phyloP scores from a whole-genome alignment of 352 stramenopile genomes.

The Globisporangium yorkense region DNA sequence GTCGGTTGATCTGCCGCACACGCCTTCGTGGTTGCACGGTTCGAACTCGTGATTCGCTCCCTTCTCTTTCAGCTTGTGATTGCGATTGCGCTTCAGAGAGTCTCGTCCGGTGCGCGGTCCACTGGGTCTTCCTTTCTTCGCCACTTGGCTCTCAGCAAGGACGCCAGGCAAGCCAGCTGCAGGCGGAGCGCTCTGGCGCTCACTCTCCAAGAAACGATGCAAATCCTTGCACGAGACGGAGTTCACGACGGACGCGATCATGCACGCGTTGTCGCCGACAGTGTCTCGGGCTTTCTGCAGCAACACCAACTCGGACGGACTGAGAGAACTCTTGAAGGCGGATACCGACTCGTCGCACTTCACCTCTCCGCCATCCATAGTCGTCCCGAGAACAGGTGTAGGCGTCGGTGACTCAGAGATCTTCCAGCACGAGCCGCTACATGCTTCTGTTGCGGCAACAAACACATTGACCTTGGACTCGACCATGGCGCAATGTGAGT shows the following conservation, averaged over 20 bases:
- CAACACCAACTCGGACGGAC: slow-evolving; percentile 40
- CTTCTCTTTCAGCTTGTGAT: slow-evolving; percentile 61
- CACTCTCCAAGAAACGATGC: slow-evolving; percentile 36
- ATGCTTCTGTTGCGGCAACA: slow-evolving; percentile 18
- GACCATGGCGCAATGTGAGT: slow-evolving; percentile 42
- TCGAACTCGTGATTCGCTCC: slow-evolving; percentile 67
- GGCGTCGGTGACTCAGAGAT: not conserved
- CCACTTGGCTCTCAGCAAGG: not conserved
- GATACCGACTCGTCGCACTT: not conserved
- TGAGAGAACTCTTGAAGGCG: slow-evolving; percentile 10
- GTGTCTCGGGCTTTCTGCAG: slow-evolving; percentile 47
- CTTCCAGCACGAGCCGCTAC: slow-evolving; percentile 45
- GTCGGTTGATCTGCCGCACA: slow-evolving; percentile 29
- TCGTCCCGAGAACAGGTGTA: not conserved
- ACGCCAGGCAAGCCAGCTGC: not conserved
- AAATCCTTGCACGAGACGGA: slow-evolving; percentile 56
- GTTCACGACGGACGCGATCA: slow-evolving; percentile 53
- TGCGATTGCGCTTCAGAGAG: slow-evolving; percentile 14
- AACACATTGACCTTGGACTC: slow-evolving; percentile 40
- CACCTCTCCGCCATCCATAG: not conserved
- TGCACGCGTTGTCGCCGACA: slow-evolving; percentile 59
- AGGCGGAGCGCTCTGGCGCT: slow-evolving; percentile 19
- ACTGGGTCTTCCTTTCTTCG: slow-evolving; percentile 1
- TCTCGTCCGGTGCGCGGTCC: not conserved
- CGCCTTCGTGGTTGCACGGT: slow-evolving; percentile 71